Evolutionary conservation across 306 rosid species (phyloP), one percentile per base, ranked within the genome.

Genomic region (Hippophae rhamnoides): DNA sequence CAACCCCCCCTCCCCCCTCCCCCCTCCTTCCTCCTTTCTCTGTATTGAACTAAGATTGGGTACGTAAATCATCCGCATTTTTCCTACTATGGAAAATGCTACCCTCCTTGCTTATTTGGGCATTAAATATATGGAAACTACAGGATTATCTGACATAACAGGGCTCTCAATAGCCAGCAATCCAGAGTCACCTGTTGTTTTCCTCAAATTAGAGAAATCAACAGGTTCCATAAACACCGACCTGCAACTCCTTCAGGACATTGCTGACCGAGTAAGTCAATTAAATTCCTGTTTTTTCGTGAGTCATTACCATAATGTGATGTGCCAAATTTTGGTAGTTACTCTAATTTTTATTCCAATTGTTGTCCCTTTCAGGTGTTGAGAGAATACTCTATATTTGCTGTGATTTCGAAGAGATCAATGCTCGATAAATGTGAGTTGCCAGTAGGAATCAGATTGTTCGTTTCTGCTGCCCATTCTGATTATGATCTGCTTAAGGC

Each of bases 141-240:
- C 90, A 93, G 97, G 86, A 63, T 74, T 93, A 72, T 76, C 86
- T 14, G 79, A 76, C 52, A 26, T 80, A 61, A 73, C 65, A 3
- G 89, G 95, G 57, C 78, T 93, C 62, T 75, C 63, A 61, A 56
- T 93, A 31, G 82, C 69, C 52, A 93, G 99, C 73, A 77, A 79
- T 80, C 85, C 81, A 47, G 94, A 88, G 76, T 86, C 97, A 7
- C 99, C 99, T 5, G 80, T 93, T 68, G 81, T 93, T 61, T 88
- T 84, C 72, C 86, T 93, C 75, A 80, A 62, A 70, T 72, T 93
- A 75, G 69, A 80, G 66, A 79, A 84, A 65, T 79, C 96, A 67
- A 77, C 84, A 8, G 90, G 95, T 58, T 88, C 95, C 10, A 0
- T 52, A 59, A 79, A 82, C 62, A 74, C 26, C 56, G 99, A 88